Evolutionary conservation across 2,329 filamentous ascomycete genomes (phyloP), one percentile per base, ranked within the genome.

Genomic region (Chaetomiaceae sp.): DNA sequence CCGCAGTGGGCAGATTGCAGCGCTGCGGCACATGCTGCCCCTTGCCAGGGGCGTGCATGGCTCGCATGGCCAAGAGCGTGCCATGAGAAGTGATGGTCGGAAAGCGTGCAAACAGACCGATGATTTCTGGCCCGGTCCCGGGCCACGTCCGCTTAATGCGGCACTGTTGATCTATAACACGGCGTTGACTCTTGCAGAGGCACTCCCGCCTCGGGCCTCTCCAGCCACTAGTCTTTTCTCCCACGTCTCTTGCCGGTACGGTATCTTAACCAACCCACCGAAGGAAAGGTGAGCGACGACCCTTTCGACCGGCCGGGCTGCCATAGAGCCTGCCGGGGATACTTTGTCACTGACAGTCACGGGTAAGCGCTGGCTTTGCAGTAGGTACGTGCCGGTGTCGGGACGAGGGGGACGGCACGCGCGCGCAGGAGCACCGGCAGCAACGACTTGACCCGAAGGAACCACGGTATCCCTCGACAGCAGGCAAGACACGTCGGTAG

Each of bases 131-230:
- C 18, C n/a, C 24, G 30, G 11, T 24, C 6, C 6, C 5, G 22
- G 22, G 22, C 5, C 5, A 24, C 22, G 22, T 24, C 22, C 29
- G 15, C 19, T 7, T 33, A 11, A 42, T 51, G n/a, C n/a, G 30
- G 38, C 39, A 48, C 44, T 14, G 15, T 10, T 15, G 27, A 37
- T 11, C 29, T 50, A 52, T 52, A 52, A 43, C 47, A 52, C 42
- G 12, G n/a, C 35, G 38, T 32, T 29, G 32, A 26, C 29, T 45
- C 22, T 46, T 32, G 48, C 39, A 41, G 26, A 20, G 20, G 30
- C 6, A 12, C 8, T 19, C 17, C n/a, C 22, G 19, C n/a, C 14
- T 19, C 18, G n/a, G 19, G 11, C 36, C 36, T 33, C 32, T 38
- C 19, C 18, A 19, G 4, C 12, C 40, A 22, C 32, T 22, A 12